These are phyloP conservation scores for Hypholoma sublateritium DNA, from an alignment of 768 basidiomycete species.

Conservation along the genomic window DNA sequence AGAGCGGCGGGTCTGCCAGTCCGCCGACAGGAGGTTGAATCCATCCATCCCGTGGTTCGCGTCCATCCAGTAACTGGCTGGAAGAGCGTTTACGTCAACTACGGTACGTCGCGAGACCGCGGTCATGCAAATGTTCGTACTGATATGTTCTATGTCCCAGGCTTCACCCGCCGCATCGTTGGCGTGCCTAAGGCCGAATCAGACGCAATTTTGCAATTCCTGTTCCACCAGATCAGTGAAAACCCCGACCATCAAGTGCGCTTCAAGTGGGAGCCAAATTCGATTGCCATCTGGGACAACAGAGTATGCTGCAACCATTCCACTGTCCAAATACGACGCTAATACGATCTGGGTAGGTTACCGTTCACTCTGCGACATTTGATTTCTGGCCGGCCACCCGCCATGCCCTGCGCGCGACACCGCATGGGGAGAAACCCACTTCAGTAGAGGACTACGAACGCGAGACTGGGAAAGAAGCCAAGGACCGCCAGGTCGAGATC, in stretches of 20 bases:
- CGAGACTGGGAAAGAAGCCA: conserved; percentile 63
- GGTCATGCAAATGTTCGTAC: neutral
- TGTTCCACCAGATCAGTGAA: conserved; percentile 69
- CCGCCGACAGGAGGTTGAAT: conserved; percentile 67
- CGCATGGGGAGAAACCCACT: conserved; percentile 76
- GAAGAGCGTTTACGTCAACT: conserved; percentile 84
- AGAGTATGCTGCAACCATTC: conserved; percentile 43
- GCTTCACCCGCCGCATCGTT: conserved; percentile 78
- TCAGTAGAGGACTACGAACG: conserved; percentile 72
- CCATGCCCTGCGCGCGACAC: conserved; percentile 80
- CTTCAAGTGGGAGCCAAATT: conserved; percentile 75
- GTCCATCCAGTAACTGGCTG: conserved; percentile 84
- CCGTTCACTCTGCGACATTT: conserved; percentile 78
- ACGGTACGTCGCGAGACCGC: conserved; percentile 38
- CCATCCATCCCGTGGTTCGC: conserved; percentile 77
- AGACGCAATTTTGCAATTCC: conserved; percentile 67
- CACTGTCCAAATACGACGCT: neutral
- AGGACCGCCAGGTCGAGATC: conserved; percentile 71
- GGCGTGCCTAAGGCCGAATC: conserved; percentile 82
- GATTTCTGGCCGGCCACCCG: conserved; percentile 80
- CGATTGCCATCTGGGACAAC: conserved; percentile 88
- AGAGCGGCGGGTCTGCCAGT: conserved; percentile 69
- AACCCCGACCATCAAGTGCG: conserved; percentile 76
- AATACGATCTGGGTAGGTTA: conserved; percentile 42
- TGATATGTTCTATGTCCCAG: conserved; percentile 27